Evolutionary conservation across 148 eudicot genomes (phyloP).

Genomic region (Fagopyrum esculentum): DNA sequence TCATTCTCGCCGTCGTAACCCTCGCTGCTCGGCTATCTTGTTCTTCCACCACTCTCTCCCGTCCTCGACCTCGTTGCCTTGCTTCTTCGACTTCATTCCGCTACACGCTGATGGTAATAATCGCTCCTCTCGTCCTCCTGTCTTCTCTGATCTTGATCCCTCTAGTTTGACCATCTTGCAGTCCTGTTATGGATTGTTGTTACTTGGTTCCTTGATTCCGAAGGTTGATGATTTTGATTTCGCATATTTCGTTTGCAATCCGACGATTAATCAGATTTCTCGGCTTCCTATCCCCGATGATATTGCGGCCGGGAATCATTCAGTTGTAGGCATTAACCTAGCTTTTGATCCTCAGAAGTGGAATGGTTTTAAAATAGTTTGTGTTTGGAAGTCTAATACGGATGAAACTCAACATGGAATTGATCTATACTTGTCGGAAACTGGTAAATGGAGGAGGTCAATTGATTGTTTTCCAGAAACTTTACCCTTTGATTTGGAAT

Average conservation of each 20-base stretch:
- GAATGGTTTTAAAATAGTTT: conserved; percentile 20
- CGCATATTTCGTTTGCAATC: conserved; percentile 26
- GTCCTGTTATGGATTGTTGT: conserved; percentile 43
- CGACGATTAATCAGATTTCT: conserved; percentile 23
- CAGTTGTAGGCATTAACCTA: conserved; percentile 19
- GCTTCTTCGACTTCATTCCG: conserved; percentile 18
- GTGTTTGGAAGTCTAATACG: neutral
- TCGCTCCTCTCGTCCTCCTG: conserved; percentile 16
- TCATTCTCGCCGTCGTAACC: conserved; percentile 25
- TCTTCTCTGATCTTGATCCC: conserved; percentile 23
- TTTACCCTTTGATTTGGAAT: conserved; percentile 27
- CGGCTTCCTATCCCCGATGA: conserved; percentile 2
- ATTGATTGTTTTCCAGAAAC: conserved; percentile 3
- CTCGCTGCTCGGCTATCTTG: conserved; percentile 29
- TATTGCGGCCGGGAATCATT: neutral
- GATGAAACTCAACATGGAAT: conserved; percentile 10
- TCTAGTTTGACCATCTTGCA: conserved; percentile 23
- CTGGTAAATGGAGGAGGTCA: conserved; percentile 23
- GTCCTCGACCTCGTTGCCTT: conserved; percentile 14
- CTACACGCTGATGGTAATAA: neutral
- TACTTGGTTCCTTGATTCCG: conserved; percentile 15
- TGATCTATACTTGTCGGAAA: conserved; percentile 23
- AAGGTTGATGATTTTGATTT: neutral
- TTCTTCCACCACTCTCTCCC: conserved; percentile 23
- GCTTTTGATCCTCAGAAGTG: conserved; percentile 42